A percentile compares a stretch with the other conserved stretches of the same genome.
phyloP scores from a whole-genome alignment of 2,329 filamentous ascomycete species.

The Macrophomina pseudophaseolina region DNA sequence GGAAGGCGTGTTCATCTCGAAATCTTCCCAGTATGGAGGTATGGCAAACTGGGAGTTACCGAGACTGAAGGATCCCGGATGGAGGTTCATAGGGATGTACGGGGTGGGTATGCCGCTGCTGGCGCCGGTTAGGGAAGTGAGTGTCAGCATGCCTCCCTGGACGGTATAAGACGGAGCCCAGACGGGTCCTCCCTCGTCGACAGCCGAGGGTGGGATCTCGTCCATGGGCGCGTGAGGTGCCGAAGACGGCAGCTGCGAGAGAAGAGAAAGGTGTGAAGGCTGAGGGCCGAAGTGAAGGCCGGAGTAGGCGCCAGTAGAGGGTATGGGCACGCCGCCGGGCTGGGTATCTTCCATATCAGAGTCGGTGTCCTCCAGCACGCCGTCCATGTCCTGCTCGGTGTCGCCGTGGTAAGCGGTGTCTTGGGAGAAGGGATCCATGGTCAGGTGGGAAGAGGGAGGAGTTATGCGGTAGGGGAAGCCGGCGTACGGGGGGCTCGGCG shows the following conservation, averaged over 20 bases:
- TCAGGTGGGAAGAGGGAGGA: background rate
- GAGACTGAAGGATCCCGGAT: slow-evolving; percentile 15
- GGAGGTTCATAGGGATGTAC: slow-evolving; percentile 11
- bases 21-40: slow-evolving; percentile 19
- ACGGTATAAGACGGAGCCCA: background rate
- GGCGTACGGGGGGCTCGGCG: background rate
- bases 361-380: slow-evolving; percentile 22
- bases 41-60: slow-evolving; percentile 22
- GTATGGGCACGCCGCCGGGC: slow-evolving; percentile 19
- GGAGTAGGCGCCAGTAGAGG: background rate
- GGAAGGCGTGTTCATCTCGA: slow-evolving; percentile 24
- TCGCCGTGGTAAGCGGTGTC: slow-evolving; percentile 16
- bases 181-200: background rate
- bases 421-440: slow-evolving; percentile 7
- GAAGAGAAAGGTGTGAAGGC: background rate
- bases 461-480: slow-evolving; percentile 20
- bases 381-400: slow-evolving; percentile 12
- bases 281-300: slow-evolving; percentile 3
- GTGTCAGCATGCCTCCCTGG: background rate
- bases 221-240: background rate
- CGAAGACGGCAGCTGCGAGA: background rate
- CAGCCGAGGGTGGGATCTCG: background rate
- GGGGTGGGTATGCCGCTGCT: background rate
- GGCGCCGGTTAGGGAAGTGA: background rate
- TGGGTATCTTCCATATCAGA: slow-evolving; percentile 27